Evolutionary conservation across 139 green algal genomes (phyloP), one percentile per base, ranked within the genome.

Genomic region (Nannochloris sp.): DNA sequence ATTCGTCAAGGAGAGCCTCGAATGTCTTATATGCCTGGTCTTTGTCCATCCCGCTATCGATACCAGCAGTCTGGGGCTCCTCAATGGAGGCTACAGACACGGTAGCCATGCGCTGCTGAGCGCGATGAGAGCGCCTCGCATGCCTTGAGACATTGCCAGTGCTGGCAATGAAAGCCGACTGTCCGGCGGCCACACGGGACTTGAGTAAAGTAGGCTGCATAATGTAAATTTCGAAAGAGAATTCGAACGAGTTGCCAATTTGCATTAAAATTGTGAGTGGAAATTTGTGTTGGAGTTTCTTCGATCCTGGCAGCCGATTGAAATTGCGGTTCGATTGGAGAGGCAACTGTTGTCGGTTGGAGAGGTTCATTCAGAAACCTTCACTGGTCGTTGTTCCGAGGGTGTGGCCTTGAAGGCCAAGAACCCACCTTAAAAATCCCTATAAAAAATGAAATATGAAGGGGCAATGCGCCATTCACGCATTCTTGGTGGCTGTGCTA

Each of bases 21-120:
- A 83, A 83, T 29, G 32, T 44, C 4, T 31, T 32, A 51, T 83
- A 83, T 29, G 73, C 46, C 4, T 64, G 58, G 3, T 66, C 65
- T 35, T 59, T 59, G 15, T 39, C 33, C 51, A 64, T 44, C 15
- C 9, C 10, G 27, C 53, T 62, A 35, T 67, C 54, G 13, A 27
- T 6, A 24, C 48, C 34, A 45, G 34, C 51, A 4, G 51, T 45
- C 33, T 53, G 47, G 10, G 64, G 14, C 32, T 57, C 66, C 38
- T 29, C 57, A 55, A 47, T 54, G 14, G 31, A 37, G 7, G 57
- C 32, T 31, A 33, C 29, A 27, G 44, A 37, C 38, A 73, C 34
- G 10, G 15, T 31, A 5, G 35, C 29, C 25, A 72, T 35, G 25
- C 23, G 46, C 34, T 42, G 32, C 42, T 36, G 38, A 23, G 31